phyloP scores from a whole-genome alignment of 2,329 filamentous ascomycete genomes.

The Colletotrichum sp. region DNA sequence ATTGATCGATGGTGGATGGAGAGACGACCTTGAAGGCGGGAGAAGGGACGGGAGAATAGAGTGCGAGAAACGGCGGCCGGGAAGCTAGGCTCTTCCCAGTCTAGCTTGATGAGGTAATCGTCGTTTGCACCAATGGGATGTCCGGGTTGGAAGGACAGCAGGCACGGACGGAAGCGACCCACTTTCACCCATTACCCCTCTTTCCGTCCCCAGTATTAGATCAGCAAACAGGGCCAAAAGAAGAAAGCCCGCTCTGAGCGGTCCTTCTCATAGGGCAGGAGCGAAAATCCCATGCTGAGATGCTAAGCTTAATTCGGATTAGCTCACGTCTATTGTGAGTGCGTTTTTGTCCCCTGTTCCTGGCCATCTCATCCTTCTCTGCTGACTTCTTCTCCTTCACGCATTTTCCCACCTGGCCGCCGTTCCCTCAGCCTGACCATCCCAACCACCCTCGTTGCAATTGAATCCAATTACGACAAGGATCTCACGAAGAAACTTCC shows the following conservation, averaged over 20 bases:
- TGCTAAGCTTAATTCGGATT: background rate
- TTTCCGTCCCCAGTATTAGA: background rate
- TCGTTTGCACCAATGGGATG: background rate
- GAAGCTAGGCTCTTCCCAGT: background rate
- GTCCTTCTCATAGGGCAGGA: background rate
- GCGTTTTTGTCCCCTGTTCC: constrained; percentile 3
- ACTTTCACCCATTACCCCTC: constrained; percentile 11
- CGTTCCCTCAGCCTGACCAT: background rate
- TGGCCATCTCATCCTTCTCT: background rate
- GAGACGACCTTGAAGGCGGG: background rate
- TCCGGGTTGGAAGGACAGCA: background rate
- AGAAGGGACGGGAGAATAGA: background rate
- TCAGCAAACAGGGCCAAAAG: background rate
- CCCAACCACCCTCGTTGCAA: background rate
- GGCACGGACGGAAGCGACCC: background rate
- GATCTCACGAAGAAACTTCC: background rate
- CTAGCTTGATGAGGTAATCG: constrained; percentile 1
- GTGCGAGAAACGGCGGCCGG: background rate
- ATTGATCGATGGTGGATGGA: background rate
- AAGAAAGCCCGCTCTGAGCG: background rate
- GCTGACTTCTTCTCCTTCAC: constrained; percentile 2
- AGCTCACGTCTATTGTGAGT: constrained; percentile 1
- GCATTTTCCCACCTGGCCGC: background rate
- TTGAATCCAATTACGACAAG: background rate
- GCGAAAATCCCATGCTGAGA: background rate